Conservation (phyloP, 1,284 basidiomycete genomes). For the Sanghuangporus sanghuang region DNA sequence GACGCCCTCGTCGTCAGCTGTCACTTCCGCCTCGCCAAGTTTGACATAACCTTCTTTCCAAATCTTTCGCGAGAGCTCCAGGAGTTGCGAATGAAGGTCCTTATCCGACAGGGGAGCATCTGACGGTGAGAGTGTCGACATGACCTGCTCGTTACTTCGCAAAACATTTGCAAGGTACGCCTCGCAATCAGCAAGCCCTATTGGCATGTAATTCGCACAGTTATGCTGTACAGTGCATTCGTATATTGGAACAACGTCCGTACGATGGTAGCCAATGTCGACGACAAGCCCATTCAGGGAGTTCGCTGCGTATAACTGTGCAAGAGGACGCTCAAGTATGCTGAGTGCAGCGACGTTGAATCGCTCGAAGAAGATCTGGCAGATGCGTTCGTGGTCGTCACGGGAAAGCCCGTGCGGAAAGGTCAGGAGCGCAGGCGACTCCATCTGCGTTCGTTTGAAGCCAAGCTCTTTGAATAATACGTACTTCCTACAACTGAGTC, state of each 20-base stretch:
- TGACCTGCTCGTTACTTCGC: slow-evolving; percentile 53
- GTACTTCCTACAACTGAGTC: slow-evolving; percentile 62
- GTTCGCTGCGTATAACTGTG: slow-evolving; percentile 81
- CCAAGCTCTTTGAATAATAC: slow-evolving; percentile 74
- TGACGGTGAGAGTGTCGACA: slow-evolving; percentile 55
- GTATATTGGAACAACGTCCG: slow-evolving; percentile 75
- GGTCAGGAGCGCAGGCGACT: slow-evolving; percentile 79
- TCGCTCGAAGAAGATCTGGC: slow-evolving; percentile 91
- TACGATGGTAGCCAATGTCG: slow-evolving; percentile 76
- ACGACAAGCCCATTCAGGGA: slow-evolving; percentile 77
- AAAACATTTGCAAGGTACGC: slow-evolving; percentile 71
- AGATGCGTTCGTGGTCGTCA: slow-evolving; percentile 67
- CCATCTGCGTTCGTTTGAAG: slow-evolving; percentile 80
- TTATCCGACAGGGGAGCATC: slow-evolving; percentile 40
- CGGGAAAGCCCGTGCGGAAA: slow-evolving; percentile 70
- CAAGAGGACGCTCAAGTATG: slow-evolving; percentile 80
- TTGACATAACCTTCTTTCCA: slow-evolving; percentile 62
- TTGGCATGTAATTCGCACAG: slow-evolving; percentile 50
- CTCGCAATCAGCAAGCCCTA: slow-evolving; percentile 77
- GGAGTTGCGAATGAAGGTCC: slow-evolving; percentile 41
- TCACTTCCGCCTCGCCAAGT: slow-evolving; percentile 66
- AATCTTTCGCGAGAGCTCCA: slow-evolving; percentile 55
- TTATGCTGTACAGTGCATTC: slow-evolving; percentile 70
- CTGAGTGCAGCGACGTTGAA: slow-evolving; percentile 89
- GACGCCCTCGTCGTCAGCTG: slow-evolving; percentile 74